Percentiles rank a stretch among this genome's conserved stretches.
Conservation (phyloP, 1,284 basidiomycete genomes). For the Cryptococcus sp. region DNA sequence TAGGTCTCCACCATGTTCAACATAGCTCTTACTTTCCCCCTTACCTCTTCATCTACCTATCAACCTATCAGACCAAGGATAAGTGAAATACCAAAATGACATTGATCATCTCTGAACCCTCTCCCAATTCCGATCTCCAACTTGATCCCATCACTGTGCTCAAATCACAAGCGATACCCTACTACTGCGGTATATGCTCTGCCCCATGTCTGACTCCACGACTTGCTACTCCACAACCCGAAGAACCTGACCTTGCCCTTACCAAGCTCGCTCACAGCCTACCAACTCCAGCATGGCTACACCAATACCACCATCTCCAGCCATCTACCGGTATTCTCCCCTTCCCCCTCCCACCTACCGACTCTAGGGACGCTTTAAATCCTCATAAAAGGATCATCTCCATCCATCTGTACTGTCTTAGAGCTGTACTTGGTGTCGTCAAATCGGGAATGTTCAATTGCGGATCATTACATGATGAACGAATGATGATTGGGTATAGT, state of each 20-base stretch:
- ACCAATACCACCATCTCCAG: conserved; percentile 10
- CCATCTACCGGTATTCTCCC: conserved; percentile 7
- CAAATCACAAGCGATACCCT: conserved; percentile 1
- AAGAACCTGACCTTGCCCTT: background rate
- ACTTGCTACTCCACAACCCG: background rate
- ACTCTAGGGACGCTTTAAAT: background rate
- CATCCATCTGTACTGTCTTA: conserved; percentile 18
- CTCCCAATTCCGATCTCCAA: too few species aligned
- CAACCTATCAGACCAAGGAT: too few species aligned
- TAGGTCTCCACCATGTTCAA: too few species aligned
- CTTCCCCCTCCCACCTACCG: background rate
- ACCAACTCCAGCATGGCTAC: conserved; percentile 6
- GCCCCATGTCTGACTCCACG: conserved; percentile 15
- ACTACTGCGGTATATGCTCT: conserved; percentile 18
- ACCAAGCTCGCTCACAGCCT: background rate
- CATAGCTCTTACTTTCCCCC: too few species aligned
- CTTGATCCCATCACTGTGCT: too few species aligned
- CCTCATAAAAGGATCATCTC: conserved; percentile 4
- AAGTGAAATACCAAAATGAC: too few species aligned
- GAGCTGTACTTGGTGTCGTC: conserved; percentile 1
- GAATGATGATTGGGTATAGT: conserved; percentile 16
- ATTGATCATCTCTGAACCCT: too few species aligned
- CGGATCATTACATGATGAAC: background rate
- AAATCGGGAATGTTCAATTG: conserved; percentile 4
- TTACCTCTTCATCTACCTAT: too few species aligned